These are phyloP conservation scores for Stachybotrys echinatus DNA, from an alignment of 2,329 filamentous ascomycete species.

Conservation along the genomic window DNA sequence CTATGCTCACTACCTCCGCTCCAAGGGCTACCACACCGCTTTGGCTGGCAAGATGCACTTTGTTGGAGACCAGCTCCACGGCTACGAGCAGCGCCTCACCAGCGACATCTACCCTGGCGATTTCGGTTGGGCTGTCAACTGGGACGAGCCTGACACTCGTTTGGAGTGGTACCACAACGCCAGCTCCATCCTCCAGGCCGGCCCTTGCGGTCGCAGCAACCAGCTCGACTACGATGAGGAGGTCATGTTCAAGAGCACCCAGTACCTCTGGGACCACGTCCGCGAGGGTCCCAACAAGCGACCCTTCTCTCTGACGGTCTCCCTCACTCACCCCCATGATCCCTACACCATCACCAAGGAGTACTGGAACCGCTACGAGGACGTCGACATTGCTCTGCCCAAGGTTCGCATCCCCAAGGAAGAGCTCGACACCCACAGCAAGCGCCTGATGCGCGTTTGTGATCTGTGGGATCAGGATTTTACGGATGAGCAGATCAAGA, in stretches of 20 bases:
- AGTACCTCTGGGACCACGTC: constrained; percentile 87
- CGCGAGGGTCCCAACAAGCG: constrained; percentile 68
- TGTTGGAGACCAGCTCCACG: constrained; percentile 88
- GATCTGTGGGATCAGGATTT: constrained; percentile 83
- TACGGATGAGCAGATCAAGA: constrained; percentile 78
- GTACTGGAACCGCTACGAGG: constrained; percentile 90
- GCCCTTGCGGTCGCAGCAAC: constrained; percentile 84
- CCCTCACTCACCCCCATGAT: constrained; percentile 90
- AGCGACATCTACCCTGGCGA: constrained; percentile 94
- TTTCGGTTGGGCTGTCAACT: constrained; percentile 92
- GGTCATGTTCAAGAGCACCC: constrained; percentile 85
- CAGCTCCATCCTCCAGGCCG: constrained; percentile 86
- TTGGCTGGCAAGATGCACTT: constrained; percentile 98
- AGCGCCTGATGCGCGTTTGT: constrained; percentile 79
- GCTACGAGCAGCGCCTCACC: constrained; percentile 89
- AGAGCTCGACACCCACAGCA: constrained; percentile 79
- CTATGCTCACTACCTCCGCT: constrained; percentile 85
- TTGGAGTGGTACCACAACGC: constrained; percentile 97
- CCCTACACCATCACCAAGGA: constrained; percentile 91
- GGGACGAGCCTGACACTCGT: constrained; percentile 81
- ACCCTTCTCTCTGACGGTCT: constrained; percentile 86
- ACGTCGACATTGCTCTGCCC: constrained; percentile 79
- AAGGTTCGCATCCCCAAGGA: constrained; percentile 73
- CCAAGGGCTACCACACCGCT: constrained; percentile 81
- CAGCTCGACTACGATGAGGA: constrained; percentile 96